Conservation (phyloP, 805 yeast species). For the Nakazawaea wyomingensis region DNA sequence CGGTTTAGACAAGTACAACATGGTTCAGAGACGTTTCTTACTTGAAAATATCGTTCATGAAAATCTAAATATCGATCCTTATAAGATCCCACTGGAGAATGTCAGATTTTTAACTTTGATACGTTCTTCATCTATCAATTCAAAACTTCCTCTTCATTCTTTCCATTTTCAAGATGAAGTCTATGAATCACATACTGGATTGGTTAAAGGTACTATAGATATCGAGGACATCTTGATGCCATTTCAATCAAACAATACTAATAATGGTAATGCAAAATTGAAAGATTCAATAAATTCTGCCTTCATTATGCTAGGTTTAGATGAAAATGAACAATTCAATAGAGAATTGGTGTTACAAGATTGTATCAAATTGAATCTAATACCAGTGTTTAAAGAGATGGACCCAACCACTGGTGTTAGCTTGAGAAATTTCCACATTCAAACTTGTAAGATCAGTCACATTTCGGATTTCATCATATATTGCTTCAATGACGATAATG, state of each 20-base stretch:
- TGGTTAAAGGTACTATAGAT: constrained; percentile 50
- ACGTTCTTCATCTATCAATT: constrained; percentile 19
- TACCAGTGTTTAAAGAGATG: constrained; percentile 51
- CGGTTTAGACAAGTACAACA: constrained; percentile 57
- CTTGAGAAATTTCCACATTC: constrained; percentile 80
- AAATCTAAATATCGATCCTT: constrained; percentile 12
- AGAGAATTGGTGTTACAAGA: constrained; percentile 33
- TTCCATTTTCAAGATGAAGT: constrained; percentile 15
- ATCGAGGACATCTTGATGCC: constrained; percentile 49
- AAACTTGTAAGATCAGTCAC: constrained; percentile 72
- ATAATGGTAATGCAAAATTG: constrained; percentile 20
- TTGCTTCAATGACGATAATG: constrained; percentile 44
- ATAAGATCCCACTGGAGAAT: constrained; percentile 14
- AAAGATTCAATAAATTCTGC: constrained; percentile 24
- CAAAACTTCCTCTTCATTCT: constrained; percentile 20
- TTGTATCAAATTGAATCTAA: constrained; percentile 34
- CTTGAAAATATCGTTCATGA: constrained; percentile 10
- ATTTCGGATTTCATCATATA: constrained; percentile 77
- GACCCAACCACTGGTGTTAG: constrained; percentile 74
- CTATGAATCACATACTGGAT: constrained; percentile 30
- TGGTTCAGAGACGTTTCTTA: constrained; percentile 46
- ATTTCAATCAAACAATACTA: constrained; percentile 27
- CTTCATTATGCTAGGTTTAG: constrained; percentile 14
- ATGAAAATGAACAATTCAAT: not conserved
- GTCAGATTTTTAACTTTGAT: constrained; percentile 10